Evolutionary conservation across 2,329 filamentous ascomycete species (phyloP), one percentile per base, ranked within the genome.

Genomic region (Botrytis pseudocinerea): DNA sequence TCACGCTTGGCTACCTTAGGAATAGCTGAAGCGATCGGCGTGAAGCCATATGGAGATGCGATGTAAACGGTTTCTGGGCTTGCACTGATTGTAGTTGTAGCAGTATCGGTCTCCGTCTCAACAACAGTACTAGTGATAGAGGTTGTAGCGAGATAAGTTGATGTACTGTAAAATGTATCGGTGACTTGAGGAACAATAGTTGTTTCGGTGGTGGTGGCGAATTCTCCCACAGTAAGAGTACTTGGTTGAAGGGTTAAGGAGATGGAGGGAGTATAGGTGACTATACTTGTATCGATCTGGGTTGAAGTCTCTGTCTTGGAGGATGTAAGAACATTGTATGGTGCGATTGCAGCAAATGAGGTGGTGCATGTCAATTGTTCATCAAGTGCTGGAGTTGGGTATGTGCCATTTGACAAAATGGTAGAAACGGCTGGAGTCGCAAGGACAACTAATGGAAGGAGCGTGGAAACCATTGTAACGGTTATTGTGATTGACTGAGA

Each of bases 321-420:
- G 7, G 60, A 62, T 42, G 60, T 62, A 62, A 62, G 38, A 62
- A 62, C 38, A n/a, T 7, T 62, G 35, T n/a, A 42, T 40, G 35
- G 60, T 42, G 25, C 22, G 18, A 25, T 40, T 40, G 60, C n/a
- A 62, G 35, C 60, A 18, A 62, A 62, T 40, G 60, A 62, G 22
- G 60, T 62, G 60, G 60, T 62, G 14, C 60, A 62, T 42, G 60
- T 40, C 22, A 62, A 62, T n/a, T 62, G 60, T 25, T 62, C 22
- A 16, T 42, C 60, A 62, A 22, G 20, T 62, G 35, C 38, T 62
- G 38, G n/a, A 62, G 35, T 22, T 62, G 35, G 25, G 35, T 22
- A 16, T 16, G 60, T 62, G 14, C 60, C 60, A 62, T 62, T 62
- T 62, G 60, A 62, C 35, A 42, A 62, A 62, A 62, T 62, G 60